phyloP scores from a whole-genome alignment of 2,329 filamentous ascomycete genomes.

The Gaeumannomyces tritici region DNA sequence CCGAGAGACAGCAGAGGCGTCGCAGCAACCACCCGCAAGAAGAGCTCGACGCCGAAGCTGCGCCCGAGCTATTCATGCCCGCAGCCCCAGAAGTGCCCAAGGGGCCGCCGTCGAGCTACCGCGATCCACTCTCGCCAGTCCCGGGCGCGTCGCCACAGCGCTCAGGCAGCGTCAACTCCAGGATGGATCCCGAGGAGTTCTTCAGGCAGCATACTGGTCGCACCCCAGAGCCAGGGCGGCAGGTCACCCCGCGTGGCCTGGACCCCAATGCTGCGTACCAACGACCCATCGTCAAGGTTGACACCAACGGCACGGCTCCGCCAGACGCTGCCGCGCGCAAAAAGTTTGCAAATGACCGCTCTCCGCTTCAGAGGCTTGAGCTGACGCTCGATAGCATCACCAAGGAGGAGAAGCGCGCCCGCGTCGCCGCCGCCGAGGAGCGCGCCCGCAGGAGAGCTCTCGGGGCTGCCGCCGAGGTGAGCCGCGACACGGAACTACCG shows the following conservation, averaged over 20 bases:
- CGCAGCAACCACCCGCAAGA: constrained; percentile 32
- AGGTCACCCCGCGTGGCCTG: neutral
- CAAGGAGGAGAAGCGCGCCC: constrained; percentile 88
- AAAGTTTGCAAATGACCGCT: constrained; percentile 70
- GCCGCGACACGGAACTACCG: constrained; percentile 8
- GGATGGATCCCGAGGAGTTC: constrained; percentile 21
- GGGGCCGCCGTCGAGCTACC: constrained; percentile 48
- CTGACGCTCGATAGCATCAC: constrained; percentile 84
- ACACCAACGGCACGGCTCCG: constrained; percentile 13
- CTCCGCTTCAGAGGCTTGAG: constrained; percentile 88
- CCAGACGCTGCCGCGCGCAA: constrained; percentile 30
- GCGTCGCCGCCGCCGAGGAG: constrained; percentile 73
- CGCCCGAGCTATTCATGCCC: constrained; percentile 26
- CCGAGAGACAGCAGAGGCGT: constrained; percentile 32
- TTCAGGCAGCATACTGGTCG: constrained; percentile 4
- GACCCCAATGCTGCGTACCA: neutral
- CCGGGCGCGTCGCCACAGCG: neutral
- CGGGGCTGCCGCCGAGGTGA: constrained; percentile 4
- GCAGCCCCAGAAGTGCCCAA: constrained; percentile 52
- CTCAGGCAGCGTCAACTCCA: neutral
- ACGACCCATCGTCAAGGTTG: neutral
- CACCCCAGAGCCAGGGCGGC: neutral
- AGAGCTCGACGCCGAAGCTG: constrained; percentile 25
- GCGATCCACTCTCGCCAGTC: constrained; percentile 26
- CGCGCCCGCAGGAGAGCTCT: constrained; percentile 54